These are phyloP conservation scores for Lichtheimia ornata DNA, from an alignment of 371 early-diverging fungal genomes.

Conservation along the genomic window DNA sequence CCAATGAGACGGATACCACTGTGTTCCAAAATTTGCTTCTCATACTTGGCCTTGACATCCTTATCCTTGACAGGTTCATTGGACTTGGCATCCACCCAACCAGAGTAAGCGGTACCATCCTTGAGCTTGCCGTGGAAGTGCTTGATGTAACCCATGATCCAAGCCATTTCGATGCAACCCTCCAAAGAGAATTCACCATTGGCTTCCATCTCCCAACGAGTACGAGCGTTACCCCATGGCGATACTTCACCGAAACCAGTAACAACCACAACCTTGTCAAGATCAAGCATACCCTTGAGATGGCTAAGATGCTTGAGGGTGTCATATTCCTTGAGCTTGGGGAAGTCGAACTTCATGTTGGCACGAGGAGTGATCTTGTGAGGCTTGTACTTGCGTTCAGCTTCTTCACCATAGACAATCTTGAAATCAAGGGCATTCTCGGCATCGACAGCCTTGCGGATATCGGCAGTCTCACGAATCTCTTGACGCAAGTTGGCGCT, in stretches of 20 bases:
- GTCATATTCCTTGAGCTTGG: slow-evolving; percentile 67
- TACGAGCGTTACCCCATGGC: slow-evolving; percentile 92
- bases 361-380: slow-evolving; percentile 84
- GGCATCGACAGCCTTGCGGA: slow-evolving; percentile 81
- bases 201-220: slow-evolving; percentile 98
- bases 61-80: slow-evolving; percentile 89
- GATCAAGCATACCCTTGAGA: slow-evolving; percentile 87
- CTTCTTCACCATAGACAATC: slow-evolving; percentile 74
- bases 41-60: slow-evolving; percentile 93
- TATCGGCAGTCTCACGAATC: slow-evolving; percentile 81
- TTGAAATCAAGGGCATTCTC: slow-evolving; percentile 81
- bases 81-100: slow-evolving; percentile 93
- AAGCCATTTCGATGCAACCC: slow-evolving; percentile 96
- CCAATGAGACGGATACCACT: slow-evolving; percentile 94
- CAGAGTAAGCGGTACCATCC: slow-evolving; percentile 80
- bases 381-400: slow-evolving; percentile 76
- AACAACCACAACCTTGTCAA: slow-evolving; percentile 92
- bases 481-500: slow-evolving; percentile 75
- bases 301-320: slow-evolving; percentile 71
- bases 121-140: slow-evolving; percentile 89
- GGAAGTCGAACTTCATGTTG: slow-evolving; percentile 94
- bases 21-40: slow-evolving; percentile 90
- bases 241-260: slow-evolving; percentile 96
- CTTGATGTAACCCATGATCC: slow-evolving; percentile 96
- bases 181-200: slow-evolving; percentile 92